Conservation (phyloP, 2,329 filamentous ascomycete species). For the Mollisiaceae sp. region DNA sequence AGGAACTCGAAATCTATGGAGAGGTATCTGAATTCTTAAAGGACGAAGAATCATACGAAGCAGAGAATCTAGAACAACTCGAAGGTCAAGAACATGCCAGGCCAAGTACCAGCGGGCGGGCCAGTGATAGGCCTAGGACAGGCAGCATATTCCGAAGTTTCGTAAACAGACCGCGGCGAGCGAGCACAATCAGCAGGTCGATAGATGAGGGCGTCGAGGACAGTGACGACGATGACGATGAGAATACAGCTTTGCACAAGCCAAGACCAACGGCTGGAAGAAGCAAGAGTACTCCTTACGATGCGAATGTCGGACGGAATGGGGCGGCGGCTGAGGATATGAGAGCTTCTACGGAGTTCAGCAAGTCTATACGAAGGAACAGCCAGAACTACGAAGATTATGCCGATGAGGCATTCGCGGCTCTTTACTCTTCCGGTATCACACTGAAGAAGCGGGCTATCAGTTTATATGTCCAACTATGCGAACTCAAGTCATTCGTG, state of each 20-base stretch:
- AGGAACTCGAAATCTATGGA: slow-evolving; percentile 84
- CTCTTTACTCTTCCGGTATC: slow-evolving; percentile 73
- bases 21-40: slow-evolving; percentile 79
- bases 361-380: slow-evolving; percentile 60
- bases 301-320: slow-evolving; percentile 26
- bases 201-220: slow-evolving; percentile 64
- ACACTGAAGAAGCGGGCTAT: slow-evolving; percentile 92
- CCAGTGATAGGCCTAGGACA: slow-evolving; percentile 48
- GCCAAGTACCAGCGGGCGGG: slow-evolving; percentile 50
- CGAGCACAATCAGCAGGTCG: slow-evolving; percentile 50
- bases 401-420: slow-evolving; percentile 73
- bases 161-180: slow-evolving; percentile 50
- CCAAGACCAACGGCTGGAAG: slow-evolving; percentile 41
- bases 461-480: slow-evolving; percentile 86
- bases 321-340: slow-evolving; percentile 54
- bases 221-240: slow-evolving; percentile 69
- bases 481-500: slow-evolving; percentile 93
- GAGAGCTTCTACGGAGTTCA: slow-evolving; percentile 65
- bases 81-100: slow-evolving; percentile 44
- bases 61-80: slow-evolving; percentile 41
- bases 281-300: slow-evolving; percentile 42
- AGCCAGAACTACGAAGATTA: slow-evolving; percentile 78
- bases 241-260: slow-evolving; percentile 53
- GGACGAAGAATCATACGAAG: slow-evolving; percentile 71
- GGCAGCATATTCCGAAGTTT: slow-evolving; percentile 59